Percentiles rank a stretch among this genome's conserved stretches.
Evolutionary conservation across 805 yeast species (phyloP).

Genomic region (Sugiyamaella chiloensis): DNA sequence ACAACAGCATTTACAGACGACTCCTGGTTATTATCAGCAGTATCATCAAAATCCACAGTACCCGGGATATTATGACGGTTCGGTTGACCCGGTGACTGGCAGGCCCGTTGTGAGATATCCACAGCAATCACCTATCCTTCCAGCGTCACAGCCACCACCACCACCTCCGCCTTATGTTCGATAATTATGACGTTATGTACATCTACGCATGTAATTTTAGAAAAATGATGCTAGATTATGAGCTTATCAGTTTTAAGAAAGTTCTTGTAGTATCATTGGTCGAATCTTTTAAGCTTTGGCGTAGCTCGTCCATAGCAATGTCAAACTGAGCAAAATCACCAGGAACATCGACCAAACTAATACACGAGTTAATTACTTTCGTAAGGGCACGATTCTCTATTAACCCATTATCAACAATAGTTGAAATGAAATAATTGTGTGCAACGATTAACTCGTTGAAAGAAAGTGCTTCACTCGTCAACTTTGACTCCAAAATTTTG

Average conservation of each 20-base stretch:
- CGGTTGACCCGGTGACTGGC: conserved; percentile 1
- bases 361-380: neutral
- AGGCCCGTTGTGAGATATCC: neutral
- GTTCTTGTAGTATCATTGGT: too few relatives aligned
- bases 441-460: neutral
- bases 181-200: neutral
- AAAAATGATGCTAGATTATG: conserved; percentile 3
- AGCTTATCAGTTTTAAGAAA: too few relatives aligned
- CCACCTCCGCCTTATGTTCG: conserved; percentile 11
- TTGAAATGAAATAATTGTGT: neutral
- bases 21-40: neutral
- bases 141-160: neutral
- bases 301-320: too few relatives aligned
- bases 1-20: conserved; percentile 2
- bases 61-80: conserved; percentile 4
- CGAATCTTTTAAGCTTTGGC: too few relatives aligned
- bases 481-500: neutral
- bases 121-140: conserved; percentile 4
- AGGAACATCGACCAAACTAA: too few relatives aligned
- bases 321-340: too few relatives aligned
- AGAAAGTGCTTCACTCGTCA: neutral
- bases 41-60: neutral
- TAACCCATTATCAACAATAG: neutral
- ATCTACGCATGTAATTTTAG: conserved; percentile 2
- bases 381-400: neutral